Base-by-base conservation (phyloP, 2,329 filamentous ascomycete genomes). In the Ophiosphaerella korrae region DNA sequence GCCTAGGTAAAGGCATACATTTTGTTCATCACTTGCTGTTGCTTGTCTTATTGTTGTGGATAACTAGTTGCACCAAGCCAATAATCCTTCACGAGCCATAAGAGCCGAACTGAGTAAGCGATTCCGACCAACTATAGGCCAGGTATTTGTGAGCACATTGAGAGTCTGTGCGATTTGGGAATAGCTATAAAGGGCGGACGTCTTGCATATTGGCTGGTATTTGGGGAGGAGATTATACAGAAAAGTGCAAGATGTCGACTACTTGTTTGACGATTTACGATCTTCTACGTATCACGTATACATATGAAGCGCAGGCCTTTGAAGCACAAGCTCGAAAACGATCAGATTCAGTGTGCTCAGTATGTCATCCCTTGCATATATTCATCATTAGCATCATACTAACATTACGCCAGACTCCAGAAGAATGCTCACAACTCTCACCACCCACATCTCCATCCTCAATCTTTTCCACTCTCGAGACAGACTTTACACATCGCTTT, bases 201-300 rank as follows among this genome's bases (percentile, higher is more conserved):
- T 31, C 31, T 23, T 32, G 16, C 23, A 14, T 31, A 21, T 21
- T 32, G 26, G 29, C 7, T 12, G 12, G 13, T 18, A 33, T 6
- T 9, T 40, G 36, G 12, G 33, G 14, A 26, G 32, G 13, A 44
- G 11, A 33, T 18, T 29, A 44, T n/a, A 24, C 29, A 16, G 3
- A 23, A 33, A 31, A 31, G 18, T 11, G 7, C 42, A 57, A 43
- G 11, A 71, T 71, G 68, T 70, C 68, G 52, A 71, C 68, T 5
- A 63, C 52, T n/a, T 62, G 62, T 47, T 48, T 71, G 4, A 61
- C 66, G 7, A 51, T 71, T 37, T 58, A 70, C 55, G 68, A 71
- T 37, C 52, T 71, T 8, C 60, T 71, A 13, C 68, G 68, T 54
- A 69, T 71, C 50, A 70, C 68, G 16, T 70, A 70, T 43, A 65